Conservation (phyloP, 2,329 filamentous ascomycete species). For the Colletotrichum sp. region DNA sequence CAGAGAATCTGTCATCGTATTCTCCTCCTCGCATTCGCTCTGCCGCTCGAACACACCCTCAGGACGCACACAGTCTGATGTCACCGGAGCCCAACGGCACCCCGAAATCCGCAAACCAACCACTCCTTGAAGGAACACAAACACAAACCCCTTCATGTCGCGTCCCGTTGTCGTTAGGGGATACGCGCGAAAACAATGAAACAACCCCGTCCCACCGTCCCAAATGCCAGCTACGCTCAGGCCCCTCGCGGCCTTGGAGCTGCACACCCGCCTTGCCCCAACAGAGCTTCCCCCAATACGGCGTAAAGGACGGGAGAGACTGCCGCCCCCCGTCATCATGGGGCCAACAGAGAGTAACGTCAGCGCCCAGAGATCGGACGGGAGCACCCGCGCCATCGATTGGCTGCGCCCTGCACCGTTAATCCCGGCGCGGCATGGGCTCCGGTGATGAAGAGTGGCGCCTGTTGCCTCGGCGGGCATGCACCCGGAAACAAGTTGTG, state of each 20-base stretch:
- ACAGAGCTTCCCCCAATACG: not conserved
- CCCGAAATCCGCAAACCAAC: not conserved
- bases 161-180: not conserved
- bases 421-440: not conserved
- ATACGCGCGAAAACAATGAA: not conserved
- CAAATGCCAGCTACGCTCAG: constrained; percentile 11
- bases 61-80: not conserved
- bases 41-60: not conserved
- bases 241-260: not conserved
- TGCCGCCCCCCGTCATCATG: not conserved
- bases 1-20: not conserved
- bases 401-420: not conserved
- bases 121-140: not conserved
- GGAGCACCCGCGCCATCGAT: not conserved
- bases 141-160: not conserved
- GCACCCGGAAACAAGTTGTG: not conserved
- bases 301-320: not conserved
- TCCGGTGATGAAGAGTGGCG: not conserved
- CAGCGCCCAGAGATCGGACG: not conserved
- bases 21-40: not conserved
- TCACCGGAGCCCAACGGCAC: not conserved
- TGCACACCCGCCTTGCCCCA: not conserved
- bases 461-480: not conserved
- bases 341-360: not conserved
- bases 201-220: not conserved